phyloP scores from a whole-genome alignment of 345 rosid species.

The Limnanthes douglasii region DNA sequence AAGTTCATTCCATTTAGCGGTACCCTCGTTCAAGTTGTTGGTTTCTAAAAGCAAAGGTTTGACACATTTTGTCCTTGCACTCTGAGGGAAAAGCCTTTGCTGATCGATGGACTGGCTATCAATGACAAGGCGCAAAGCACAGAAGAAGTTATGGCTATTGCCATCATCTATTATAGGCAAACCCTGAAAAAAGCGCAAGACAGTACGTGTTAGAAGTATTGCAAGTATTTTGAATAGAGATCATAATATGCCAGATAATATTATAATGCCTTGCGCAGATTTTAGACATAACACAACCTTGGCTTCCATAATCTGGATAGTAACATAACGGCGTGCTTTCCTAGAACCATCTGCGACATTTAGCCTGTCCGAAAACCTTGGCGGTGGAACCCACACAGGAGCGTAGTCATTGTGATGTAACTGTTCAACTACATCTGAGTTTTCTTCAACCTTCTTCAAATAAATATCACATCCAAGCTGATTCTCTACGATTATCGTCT shows the following conservation, averaged over 20 bases:
- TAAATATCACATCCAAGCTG: conserved; percentile 76
- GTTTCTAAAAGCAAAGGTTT: conserved; percentile 41
- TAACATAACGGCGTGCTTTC: conserved; percentile 60
- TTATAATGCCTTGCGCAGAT: not conserved
- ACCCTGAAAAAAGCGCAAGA: conserved; percentile 37
- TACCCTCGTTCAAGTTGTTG: conserved; percentile 25
- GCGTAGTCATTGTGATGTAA: conserved; percentile 40
- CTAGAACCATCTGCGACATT: conserved; percentile 68
- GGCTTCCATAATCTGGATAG: conserved; percentile 73
- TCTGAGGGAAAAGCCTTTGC: conserved; percentile 87
- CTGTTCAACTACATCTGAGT: conserved; percentile 34
- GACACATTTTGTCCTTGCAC: conserved; percentile 96
- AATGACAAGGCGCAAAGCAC: conserved; percentile 80
- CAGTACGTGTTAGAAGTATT: conserved; percentile 7
- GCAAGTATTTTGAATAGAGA: not conserved
- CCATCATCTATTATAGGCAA: conserved; percentile 78
- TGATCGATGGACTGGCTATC: conserved; percentile 72
- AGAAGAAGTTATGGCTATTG: conserved; percentile 76
- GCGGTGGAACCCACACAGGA: conserved; percentile 89
- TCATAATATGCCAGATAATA: not conserved
- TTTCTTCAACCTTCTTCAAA: conserved; percentile 62
- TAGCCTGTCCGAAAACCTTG: conserved; percentile 77
- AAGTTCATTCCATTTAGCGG: conserved; percentile 85
- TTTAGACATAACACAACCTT: conserved; percentile 34
- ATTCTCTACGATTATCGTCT: conserved; percentile 71